Evolutionary conservation across 192 early-diverging fungal genomes (phyloP).

Genomic region (Phlyctochytrium bullatum): DNA sequence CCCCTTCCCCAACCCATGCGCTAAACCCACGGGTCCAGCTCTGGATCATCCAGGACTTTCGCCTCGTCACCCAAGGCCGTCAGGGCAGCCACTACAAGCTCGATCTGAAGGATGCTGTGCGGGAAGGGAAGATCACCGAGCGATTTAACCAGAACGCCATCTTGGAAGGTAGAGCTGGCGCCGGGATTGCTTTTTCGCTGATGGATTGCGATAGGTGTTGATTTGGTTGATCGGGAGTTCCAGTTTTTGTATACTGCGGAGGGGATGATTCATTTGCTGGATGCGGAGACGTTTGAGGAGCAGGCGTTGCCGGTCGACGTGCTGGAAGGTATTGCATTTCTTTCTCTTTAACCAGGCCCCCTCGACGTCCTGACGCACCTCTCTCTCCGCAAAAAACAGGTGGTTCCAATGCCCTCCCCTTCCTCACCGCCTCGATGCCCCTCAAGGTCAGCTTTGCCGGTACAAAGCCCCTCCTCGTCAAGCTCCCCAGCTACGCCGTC

Average conservation of each 20-base stretch:
- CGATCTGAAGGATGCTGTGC: constrained; percentile 14
- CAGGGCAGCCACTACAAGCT: constrained; percentile 26
- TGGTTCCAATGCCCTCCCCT: background rate
- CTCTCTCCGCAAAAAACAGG: background rate
- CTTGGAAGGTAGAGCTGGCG: constrained; percentile 17
- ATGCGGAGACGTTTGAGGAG: constrained; percentile 21
- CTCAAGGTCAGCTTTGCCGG: background rate
- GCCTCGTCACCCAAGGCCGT: constrained; percentile 19
- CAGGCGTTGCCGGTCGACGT: background rate
- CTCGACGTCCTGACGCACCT: background rate
- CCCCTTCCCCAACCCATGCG: background rate
- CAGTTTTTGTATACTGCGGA: constrained; percentile 17
- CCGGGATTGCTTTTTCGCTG: background rate
- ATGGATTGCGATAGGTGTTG: constrained; percentile 6
- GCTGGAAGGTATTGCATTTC: constrained; percentile 14
- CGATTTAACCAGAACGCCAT: constrained; percentile 2
- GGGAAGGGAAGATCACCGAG: constrained; percentile 8
- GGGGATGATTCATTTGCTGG: constrained; percentile 18
- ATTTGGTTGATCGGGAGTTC: background rate
- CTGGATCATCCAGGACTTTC: constrained; percentile 17
- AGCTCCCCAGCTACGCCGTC: constrained; percentile 5
- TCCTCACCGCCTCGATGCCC: background rate
- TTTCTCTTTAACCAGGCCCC: background rate
- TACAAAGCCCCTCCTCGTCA: constrained; percentile 3
- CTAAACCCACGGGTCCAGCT: background rate